Evolutionary conservation across 345 rosid genomes (phyloP).

Genomic region (Ceriops decandra): DNA sequence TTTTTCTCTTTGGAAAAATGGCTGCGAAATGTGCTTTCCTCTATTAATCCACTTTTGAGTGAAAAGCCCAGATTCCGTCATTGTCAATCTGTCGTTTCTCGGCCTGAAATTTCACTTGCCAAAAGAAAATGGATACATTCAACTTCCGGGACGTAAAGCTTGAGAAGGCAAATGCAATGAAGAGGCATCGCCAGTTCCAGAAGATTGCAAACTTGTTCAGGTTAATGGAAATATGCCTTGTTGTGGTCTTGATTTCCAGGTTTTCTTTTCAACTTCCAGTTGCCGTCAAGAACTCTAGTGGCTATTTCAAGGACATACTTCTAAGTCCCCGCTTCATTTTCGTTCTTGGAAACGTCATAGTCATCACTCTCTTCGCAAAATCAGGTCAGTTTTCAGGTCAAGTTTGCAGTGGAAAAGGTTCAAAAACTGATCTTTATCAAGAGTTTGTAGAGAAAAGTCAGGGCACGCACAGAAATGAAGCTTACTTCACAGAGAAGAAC

Average conservation of each 20-base stretch:
- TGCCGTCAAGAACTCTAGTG: slow-evolving; percentile 54
- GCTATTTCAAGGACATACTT: slow-evolving; percentile 52
- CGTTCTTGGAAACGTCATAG: slow-evolving; percentile 72
- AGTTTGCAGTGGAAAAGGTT: slow-evolving; percentile 25
- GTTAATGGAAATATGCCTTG: slow-evolving; percentile 50
- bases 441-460: slow-evolving; percentile 42
- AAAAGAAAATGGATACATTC: slow-evolving; percentile 51
- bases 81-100: not conserved
- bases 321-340: slow-evolving; percentile 71
- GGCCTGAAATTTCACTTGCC: not conserved
- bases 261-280: slow-evolving; percentile 46
- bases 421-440: slow-evolving; percentile 38
- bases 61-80: slow-evolving; percentile 13
- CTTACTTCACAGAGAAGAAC: slow-evolving; percentile 36
- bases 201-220: slow-evolving; percentile 57
- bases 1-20: slow-evolving; percentile 26
- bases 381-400: slow-evolving; percentile 55
- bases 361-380: slow-evolving; percentile 63
- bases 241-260: slow-evolving; percentile 57
- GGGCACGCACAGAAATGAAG: slow-evolving; percentile 5
- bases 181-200: slow-evolving; percentile 37
- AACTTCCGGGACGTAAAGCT: slow-evolving; percentile 42
- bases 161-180: slow-evolving; percentile 52
- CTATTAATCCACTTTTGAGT: slow-evolving; percentile 33
- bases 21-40: slow-evolving; percentile 23